phyloP scores from a whole-genome alignment of 805 yeast genomes.

The Sporopachydermia quercuum region DNA sequence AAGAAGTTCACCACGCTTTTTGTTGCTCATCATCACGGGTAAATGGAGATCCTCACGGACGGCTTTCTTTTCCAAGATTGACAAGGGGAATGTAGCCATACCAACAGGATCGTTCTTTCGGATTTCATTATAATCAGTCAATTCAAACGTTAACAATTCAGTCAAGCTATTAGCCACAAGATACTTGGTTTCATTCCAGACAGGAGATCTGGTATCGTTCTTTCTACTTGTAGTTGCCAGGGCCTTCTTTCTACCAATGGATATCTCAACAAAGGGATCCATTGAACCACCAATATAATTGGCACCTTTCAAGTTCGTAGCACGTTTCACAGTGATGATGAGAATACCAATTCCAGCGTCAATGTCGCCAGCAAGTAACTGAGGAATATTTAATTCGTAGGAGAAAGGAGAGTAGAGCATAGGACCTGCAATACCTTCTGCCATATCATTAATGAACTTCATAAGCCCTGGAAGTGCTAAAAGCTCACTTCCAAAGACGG shows the following conservation, averaged over 20 bases:
- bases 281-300: slow-evolving; percentile 60
- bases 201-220: slow-evolving; percentile 53
- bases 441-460: slow-evolving; percentile 71
- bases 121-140: slow-evolving; percentile 65
- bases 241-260: slow-evolving; percentile 32
- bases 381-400: slow-evolving; percentile 85
- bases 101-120: slow-evolving; percentile 75
- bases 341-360: slow-evolving; percentile 81
- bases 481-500: slow-evolving; percentile 76
- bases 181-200: slow-evolving; percentile 69
- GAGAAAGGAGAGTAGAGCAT: slow-evolving; percentile 81
- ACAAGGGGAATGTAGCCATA: slow-evolving; percentile 57
- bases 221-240: slow-evolving; percentile 59
- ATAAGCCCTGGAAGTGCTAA: slow-evolving; percentile 78
- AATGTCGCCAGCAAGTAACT: slow-evolving; percentile 69
- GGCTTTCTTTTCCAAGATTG: slow-evolving; percentile 39
- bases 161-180: slow-evolving; percentile 60
- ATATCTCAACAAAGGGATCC: slow-evolving; percentile 78
- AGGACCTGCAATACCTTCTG: slow-evolving; percentile 77
- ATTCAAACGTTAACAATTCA: slow-evolving; percentile 64
- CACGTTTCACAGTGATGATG: slow-evolving; percentile 50
- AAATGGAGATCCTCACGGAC: slow-evolving; percentile 34
- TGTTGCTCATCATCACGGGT: slow-evolving; percentile 65
- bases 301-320: slow-evolving; percentile 53
- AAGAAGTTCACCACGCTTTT: slow-evolving; percentile 59